Evolutionary conservation across 2,329 filamentous ascomycete species (phyloP), one percentile per base, ranked within the genome.

Genomic region (Paecilomyces dactylethromorphus): DNA sequence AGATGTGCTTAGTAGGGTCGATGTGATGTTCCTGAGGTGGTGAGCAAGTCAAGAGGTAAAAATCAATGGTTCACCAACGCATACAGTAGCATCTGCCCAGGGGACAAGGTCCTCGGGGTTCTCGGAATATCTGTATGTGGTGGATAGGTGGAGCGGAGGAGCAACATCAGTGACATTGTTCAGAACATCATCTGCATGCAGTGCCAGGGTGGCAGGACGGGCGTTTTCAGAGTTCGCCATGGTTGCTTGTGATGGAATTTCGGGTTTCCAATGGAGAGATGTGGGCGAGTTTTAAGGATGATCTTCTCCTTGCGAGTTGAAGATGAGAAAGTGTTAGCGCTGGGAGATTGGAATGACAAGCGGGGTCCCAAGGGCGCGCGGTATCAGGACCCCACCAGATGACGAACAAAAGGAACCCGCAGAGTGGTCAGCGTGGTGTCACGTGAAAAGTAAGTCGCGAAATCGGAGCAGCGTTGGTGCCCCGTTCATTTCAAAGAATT

Each of bases 61-160:
- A 61, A 24, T 53, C 57, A 56, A 57, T 7, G 50, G 59, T 53
- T 33, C n/a, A 57, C 45, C 21, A 45, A 18, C 15, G 71, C 82
- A 75, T 75, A 89, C 87, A 69, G 84, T 83, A 29, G 74, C 65
- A 60, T 88, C 71, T 61, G 76, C 69, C 13, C 74, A 72, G 2
- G 82, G 79, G 7, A 78, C 65, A 53, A 96, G 82, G 29, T 85
- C 72, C 5, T 86, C 82, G 1, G 91, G 90, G 70, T 96, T 82
- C 56, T 80, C 76, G 29, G 82, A 79, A 74, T 97, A 97, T 65
- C 91, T 87, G 76, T 91, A 97, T 15, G 91, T 97, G 12, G 93
- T 97, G 62, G 91, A 92, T 63, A 95, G 86, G 73, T 97, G 93
- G 69, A 97, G 81, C 3, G 93, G 86, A 60, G 94, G 93, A 12